phyloP scores from a whole-genome alignment of 176 grass and related monocot genomes.

The Oryza rufipogon region DNA sequence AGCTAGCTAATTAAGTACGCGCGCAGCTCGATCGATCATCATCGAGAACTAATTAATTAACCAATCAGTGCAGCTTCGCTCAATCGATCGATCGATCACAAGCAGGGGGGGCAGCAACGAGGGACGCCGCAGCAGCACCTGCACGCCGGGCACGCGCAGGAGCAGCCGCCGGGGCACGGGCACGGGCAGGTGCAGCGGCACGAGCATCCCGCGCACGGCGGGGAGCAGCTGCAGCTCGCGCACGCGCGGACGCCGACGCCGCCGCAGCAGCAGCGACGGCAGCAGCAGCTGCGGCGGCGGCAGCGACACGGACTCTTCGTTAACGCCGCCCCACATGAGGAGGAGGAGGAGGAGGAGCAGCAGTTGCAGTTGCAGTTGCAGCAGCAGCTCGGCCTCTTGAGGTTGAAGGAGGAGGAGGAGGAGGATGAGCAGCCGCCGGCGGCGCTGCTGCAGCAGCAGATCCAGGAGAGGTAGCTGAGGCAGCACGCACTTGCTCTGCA shows the following conservation, averaged over 20 bases:
- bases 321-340: not conserved
- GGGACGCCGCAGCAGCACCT: slow-evolving; percentile 28
- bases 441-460: slow-evolving; percentile 35
- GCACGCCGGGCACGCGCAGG: slow-evolving; percentile 31
- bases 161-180: slow-evolving; percentile 27
- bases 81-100: slow-evolving; percentile 1
- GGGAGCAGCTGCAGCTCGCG: not conserved
- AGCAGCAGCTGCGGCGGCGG: not conserved
- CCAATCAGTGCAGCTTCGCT: not conserved
- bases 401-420: slow-evolving; percentile 17
- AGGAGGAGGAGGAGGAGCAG: not conserved
- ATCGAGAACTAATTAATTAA: not conserved
- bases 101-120: slow-evolving; percentile 40
- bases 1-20: not conserved
- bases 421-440: not conserved
- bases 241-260: not conserved
- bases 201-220: slow-evolving; percentile 39
- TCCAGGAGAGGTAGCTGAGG: slow-evolving; percentile 57
- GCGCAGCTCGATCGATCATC: not conserved
- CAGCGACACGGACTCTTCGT: not conserved
- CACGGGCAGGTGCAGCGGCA: slow-evolving; percentile 42
- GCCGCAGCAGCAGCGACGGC: slow-evolving; percentile 4
- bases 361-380: not conserved
- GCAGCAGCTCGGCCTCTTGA: slow-evolving; percentile 44
- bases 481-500: slow-evolving; percentile 45